phyloP scores from a whole-genome alignment of 1,284 basidiomycete genomes.

The Hemileia vastatrix region DNA sequence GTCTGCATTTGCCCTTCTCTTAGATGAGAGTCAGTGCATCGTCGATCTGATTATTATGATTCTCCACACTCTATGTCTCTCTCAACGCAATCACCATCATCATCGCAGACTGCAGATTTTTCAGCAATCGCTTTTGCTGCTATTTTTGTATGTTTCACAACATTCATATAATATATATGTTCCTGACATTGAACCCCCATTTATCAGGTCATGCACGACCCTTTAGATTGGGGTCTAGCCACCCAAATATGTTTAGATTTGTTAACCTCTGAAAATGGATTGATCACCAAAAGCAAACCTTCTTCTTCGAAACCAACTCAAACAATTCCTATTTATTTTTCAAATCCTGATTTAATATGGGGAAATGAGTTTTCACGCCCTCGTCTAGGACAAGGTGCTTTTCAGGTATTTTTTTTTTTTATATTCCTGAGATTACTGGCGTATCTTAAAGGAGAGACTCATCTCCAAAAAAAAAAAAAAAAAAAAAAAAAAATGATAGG shows the following conservation, averaged over 20 bases:
- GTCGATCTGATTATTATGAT: too few relatives aligned
- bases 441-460: too few relatives aligned
- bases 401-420: conserved; percentile 11
- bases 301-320: neutral
- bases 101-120: conserved; percentile 14
- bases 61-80: neutral
- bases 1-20: too few relatives aligned
- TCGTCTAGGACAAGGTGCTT: conserved; percentile 19
- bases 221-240: conserved; percentile 19
- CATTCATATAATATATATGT: neutral
- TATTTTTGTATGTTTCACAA: conserved; percentile 10
- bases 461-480: too few relatives aligned
- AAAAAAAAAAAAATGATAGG: too few relatives aligned
- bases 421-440: neutral
- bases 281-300: conserved; percentile 8
- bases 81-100: neutral
- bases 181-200: neutral
- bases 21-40: too few relatives aligned
- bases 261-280: conserved; percentile 12
- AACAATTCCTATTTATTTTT: conserved; percentile 12
- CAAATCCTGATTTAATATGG: conserved; percentile 19
- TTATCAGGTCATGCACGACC: conserved; percentile 20
- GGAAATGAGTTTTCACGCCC: conserved; percentile 14
- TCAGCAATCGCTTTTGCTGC: conserved; percentile 10
- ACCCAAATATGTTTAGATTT: conserved; percentile 13